Conservation (phyloP, 1,284 basidiomycete species). For the Ceratobasidium sp. region DNA sequence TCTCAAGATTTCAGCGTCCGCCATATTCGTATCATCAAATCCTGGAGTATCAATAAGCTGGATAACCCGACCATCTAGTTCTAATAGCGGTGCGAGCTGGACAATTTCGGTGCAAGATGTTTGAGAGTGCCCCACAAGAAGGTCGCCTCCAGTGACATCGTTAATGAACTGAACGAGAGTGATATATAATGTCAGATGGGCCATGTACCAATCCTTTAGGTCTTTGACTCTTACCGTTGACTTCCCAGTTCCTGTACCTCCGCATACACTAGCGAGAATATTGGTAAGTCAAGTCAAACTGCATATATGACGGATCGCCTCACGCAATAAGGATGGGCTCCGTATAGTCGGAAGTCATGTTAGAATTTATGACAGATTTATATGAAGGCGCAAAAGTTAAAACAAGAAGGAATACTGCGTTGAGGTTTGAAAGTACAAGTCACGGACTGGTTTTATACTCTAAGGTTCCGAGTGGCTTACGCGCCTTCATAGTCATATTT, state of each 20-base stretch:
- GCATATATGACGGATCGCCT: too few species aligned
- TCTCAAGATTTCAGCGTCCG: constrained; percentile 39
- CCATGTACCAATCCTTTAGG: neutral
- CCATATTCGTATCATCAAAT: constrained; percentile 49
- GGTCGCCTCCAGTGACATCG: constrained; percentile 4
- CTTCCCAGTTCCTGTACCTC: constrained; percentile 28
- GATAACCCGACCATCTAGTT: constrained; percentile 1
- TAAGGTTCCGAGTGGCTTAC: too few species aligned
- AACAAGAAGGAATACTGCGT: too few species aligned
- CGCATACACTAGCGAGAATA: neutral
- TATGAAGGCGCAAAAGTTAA: too few species aligned
- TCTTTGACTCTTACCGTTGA: neutral
- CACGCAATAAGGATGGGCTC: too few species aligned
- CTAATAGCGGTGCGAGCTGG: neutral
- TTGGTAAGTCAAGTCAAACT: too few species aligned
- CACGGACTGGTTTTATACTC: too few species aligned
- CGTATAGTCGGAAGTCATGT: too few species aligned
- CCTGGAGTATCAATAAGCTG: constrained; percentile 54
- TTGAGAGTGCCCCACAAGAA: constrained; percentile 5
- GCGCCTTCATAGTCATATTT: too few species aligned
- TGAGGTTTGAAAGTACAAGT: too few species aligned
- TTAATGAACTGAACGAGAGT: constrained; percentile 31
- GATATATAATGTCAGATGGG: neutral
- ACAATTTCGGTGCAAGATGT: constrained; percentile 10
- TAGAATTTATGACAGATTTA: too few species aligned